Evolutionary conservation across 768 basidiomycete genomes (phyloP), one percentile per base, ranked within the genome.

Genomic region (Tulasnella sp.): DNA sequence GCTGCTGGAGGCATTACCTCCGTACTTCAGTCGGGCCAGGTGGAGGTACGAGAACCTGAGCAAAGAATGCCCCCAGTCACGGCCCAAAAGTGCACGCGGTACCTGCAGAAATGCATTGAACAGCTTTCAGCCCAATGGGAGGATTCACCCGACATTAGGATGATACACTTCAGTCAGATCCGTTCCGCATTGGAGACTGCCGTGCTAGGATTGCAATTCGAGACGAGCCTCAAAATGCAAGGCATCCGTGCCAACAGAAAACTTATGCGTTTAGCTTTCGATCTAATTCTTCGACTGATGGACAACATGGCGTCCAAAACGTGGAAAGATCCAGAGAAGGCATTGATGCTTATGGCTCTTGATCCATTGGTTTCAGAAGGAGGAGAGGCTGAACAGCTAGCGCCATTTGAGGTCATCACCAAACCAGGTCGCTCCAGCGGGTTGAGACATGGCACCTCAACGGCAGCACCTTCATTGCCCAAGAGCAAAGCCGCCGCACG

Each of bases 141-240:
- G 58, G 71, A 80, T 7, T 38, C 83, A 36, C 85, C 84, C 31
- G 85, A 86, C 19, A 83, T 78, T 9, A 82, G 81, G 39, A 80
- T 82, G 18, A 86, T 86, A 79, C 87, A 88, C 34, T 90, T 89
- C 0, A 94, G 94, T 83, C 88, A 87, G 71, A 88, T 92, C 5
- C 90, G 95, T 31, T 87, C 88, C 40, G 87, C 89, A 5, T 82
- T 98, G 76, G 96, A 98, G 83, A 84, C 92, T 40, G 90, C 91
- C 7, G 87, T 94, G 10, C 86, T 87, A 1, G 89, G 91, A 3
- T 85, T 98, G 2, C 86, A 87, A 46, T 97, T 94, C 82, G 92
- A 96, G 83, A 89, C 90, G 3, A 82, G 90, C 0, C 88, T 96
- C 9, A 83, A 88, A 10, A 82, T 91, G 75, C 95, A 94, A 78